Evolutionary conservation across 768 basidiomycete genomes (phyloP).

Genomic region (Boletus subcaerulescens): DNA sequence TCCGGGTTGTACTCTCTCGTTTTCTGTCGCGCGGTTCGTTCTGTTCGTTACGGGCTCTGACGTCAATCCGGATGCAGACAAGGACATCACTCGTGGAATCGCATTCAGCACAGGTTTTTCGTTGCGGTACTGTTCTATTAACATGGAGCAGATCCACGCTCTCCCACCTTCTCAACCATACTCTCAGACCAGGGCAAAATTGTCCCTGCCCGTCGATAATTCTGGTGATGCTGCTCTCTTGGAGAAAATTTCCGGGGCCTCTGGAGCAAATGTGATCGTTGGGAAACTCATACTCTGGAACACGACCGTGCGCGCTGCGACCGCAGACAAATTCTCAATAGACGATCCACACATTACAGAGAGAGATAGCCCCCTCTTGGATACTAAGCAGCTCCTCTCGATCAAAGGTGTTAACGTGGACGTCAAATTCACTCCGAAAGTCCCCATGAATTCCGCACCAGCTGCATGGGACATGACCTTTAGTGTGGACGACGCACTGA

Average conservation of each 20-base stretch:
- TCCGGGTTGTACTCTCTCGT: constrained; percentile 50
- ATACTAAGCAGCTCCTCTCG: constrained; percentile 42
- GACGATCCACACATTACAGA: constrained; percentile 63
- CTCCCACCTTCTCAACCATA: constrained; percentile 27
- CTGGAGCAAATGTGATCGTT: constrained; percentile 40
- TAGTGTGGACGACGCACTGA: constrained; percentile 50
- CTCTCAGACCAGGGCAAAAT: constrained; percentile 47
- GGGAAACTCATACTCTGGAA: constrained; percentile 46
- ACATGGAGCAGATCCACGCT: constrained; percentile 13
- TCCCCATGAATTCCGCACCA: constrained; percentile 1
- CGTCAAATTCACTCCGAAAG: constrained; percentile 19
- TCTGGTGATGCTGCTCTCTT: constrained; percentile 44
- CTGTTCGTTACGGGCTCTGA: constrained; percentile 76
- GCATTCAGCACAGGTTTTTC: constrained; percentile 54
- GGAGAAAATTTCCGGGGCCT: constrained; percentile 34
- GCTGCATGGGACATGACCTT: constrained; percentile 42
- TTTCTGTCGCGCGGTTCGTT: constrained; percentile 60
- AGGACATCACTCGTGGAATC: constrained; percentile 67
- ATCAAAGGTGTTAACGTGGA: constrained; percentile 35
- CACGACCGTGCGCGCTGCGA: constrained; percentile 54
- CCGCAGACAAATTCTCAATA: constrained; percentile 63
- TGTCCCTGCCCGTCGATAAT: constrained; percentile 53
- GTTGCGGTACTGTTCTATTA: constrained; percentile 53
- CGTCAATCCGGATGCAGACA: constrained; percentile 67
- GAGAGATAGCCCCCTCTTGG: constrained; percentile 45